Percentiles rank a stretch among this genome's conserved stretches.
Evolutionary conservation across 805 yeast genomes (phyloP).

Genomic region (Wickerhamomyces canadensis): DNA sequence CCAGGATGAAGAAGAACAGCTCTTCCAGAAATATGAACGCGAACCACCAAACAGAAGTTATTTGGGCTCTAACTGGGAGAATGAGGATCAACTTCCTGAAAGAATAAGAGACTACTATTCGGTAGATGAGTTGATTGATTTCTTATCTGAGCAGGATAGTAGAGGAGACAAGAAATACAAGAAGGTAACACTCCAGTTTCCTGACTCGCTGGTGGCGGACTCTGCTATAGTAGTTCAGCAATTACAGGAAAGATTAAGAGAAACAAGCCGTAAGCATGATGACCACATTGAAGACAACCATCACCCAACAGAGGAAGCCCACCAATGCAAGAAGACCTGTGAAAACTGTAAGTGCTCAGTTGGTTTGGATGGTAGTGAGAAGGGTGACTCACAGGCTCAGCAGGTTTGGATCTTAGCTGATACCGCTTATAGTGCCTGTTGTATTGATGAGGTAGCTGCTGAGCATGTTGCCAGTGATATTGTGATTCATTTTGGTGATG

Average conservation of each 20-base stretch:
- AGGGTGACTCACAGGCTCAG: slow-evolving; percentile 16
- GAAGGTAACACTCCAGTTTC: slow-evolving; percentile 81
- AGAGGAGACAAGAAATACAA: slow-evolving; percentile 29
- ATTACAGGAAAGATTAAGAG: slow-evolving; percentile 32
- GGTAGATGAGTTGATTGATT: slow-evolving; percentile 39
- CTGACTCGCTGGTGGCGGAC: slow-evolving; percentile 74
- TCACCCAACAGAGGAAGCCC: slow-evolving; percentile 1
- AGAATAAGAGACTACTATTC: slow-evolving; percentile 49
- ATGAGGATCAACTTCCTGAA: slow-evolving; percentile 23
- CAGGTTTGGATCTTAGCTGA: slow-evolving; percentile 85
- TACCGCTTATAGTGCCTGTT: slow-evolving; percentile 92
- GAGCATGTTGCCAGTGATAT: slow-evolving; percentile 83
- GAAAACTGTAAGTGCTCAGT: slow-evolving; percentile 22
- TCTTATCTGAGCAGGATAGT: slow-evolving; percentile 30
- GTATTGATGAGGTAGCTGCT: slow-evolving; percentile 96
- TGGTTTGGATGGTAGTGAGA: slow-evolving; percentile 6
- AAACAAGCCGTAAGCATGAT: slow-evolving; percentile 14
- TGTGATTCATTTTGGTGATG: slow-evolving; percentile 91
- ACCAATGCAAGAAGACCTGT: slow-evolving; percentile 16
- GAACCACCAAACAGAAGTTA: slow-evolving; percentile 23
- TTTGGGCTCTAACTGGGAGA: slow-evolving; percentile 22
- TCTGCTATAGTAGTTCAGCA: slow-evolving; percentile 63
- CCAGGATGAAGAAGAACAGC: slow-evolving; percentile 56
- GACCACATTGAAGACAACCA: too few relatives aligned
- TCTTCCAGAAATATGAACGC: slow-evolving; percentile 38